These are phyloP conservation scores for Colletotrichum sp. DNA, from an alignment of 2,329 filamentous ascomycete species.

Conservation along the genomic window DNA sequence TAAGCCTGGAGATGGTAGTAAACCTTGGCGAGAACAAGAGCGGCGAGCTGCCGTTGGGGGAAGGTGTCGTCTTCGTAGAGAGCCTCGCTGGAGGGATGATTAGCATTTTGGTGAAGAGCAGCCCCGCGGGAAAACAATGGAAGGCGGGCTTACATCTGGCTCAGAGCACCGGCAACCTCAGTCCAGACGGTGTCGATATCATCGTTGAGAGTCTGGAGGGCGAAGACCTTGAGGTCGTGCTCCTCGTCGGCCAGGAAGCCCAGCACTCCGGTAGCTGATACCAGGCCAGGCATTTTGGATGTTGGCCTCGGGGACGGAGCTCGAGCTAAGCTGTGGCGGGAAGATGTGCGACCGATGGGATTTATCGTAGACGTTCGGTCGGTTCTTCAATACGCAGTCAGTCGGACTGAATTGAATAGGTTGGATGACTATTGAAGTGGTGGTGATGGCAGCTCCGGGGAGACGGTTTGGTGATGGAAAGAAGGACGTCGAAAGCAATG, in stretches of 20 bases:
- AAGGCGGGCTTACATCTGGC: constrained; percentile 75
- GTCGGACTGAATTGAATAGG: background rate
- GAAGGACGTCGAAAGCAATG: constrained; percentile 17
- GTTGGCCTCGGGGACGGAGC: constrained; percentile 20
- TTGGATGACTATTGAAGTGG: background rate
- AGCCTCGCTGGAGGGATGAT: constrained; percentile 71
- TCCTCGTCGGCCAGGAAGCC: constrained; percentile 96
- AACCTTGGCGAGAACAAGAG: constrained; percentile 93
- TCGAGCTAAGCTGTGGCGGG: constrained; percentile 3
- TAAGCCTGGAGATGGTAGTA: constrained; percentile 99
- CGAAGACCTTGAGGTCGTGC: constrained; percentile 91
- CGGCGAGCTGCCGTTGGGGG: constrained; percentile 90
- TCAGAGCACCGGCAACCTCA: constrained; percentile 90
- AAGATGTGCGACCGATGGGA: background rate
- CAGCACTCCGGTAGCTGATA: constrained; percentile 92
- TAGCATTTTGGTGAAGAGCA: constrained; percentile 12
- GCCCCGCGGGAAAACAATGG: background rate
- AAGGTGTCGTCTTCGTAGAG: constrained; percentile 97
- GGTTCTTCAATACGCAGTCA: background rate
- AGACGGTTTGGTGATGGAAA: constrained; percentile 18
- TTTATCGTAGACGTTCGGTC: background rate
- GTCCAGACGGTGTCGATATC: constrained; percentile 98
- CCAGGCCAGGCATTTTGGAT: constrained; percentile 82
- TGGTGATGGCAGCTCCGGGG: constrained; percentile 5
- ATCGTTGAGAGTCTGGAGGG: constrained; percentile 91